Base-by-base conservation (phyloP, 225 moss, liverwort and hornwort species). In the Bryoerythrophyllum caledonicum region DNA sequence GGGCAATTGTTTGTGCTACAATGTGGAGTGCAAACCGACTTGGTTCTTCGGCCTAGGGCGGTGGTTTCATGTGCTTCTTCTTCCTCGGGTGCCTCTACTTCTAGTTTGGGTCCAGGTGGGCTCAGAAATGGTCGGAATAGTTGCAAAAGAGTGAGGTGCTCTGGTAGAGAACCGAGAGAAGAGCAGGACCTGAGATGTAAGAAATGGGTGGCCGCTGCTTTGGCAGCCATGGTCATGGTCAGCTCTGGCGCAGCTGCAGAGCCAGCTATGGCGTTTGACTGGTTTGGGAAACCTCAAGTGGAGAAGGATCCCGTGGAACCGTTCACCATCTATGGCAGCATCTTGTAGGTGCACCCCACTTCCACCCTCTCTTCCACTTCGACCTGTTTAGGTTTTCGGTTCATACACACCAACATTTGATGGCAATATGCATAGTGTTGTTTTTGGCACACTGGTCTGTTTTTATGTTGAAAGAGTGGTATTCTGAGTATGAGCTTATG, bases 331-430 rank as follows among this genome's bases (percentile, higher is more conserved):
- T 90, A 90, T 83, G 87, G 90, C 79, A 87, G 90, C 90, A 85
- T 90, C 81, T 79, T 87, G 87, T 90, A 81, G 85, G 90, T 90
- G n/a, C n/a, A n/a, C n/a, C n/a, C n/a, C n/a, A n/a, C n/a, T n/a
- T n/a, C n/a, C n/a, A 48, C 78, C 44, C 48, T 59, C 59, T 57
- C 58, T 48, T 16, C 34, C n/a, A n/a, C n/a, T n/a, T 55, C 25
- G 66, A 7, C 51, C 10, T 57, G 41, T 34, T 60, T 40, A 19
- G 41, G 55, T 46, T 67, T 49, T n/a, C n/a, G n/a, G n/a, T n/a
- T n/a, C n/a, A n/a, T n/a, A n/a, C n/a, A n/a, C n/a, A 57, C 38
- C 8, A 27, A 23, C 59, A 59, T 49, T 37, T 64, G 58, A 55
- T 43, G 51, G 74, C 55, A 67, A 14, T 16, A 35, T 57, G 19